Conservation (phyloP, 73 alveolate genomes). For the Tetrahymena thermophila region DNA sequence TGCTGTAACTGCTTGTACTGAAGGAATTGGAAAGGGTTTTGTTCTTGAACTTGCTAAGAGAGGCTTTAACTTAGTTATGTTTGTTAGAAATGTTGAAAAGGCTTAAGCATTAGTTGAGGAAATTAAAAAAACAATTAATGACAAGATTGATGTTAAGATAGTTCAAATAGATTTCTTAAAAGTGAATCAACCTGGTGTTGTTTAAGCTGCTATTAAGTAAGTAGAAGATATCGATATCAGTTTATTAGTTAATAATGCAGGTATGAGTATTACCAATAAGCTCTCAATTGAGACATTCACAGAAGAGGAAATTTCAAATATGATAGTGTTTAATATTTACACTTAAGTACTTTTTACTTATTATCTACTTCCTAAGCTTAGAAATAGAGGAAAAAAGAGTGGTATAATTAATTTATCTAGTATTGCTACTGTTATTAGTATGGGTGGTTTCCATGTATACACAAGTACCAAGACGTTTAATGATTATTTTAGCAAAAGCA, state of each 20-base stretch:
- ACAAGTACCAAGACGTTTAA: background rate
- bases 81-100: constrained; percentile 47
- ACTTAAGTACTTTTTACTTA: background rate
- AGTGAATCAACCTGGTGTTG: background rate
- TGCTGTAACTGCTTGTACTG: constrained; percentile 69
- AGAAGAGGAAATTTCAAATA: background rate
- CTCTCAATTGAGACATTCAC: background rate
- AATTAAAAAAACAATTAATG: constrained; percentile 4
- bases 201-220: constrained; percentile 13
- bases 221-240: constrained; percentile 55
- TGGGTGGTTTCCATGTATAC: constrained; percentile 3
- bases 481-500: background rate
- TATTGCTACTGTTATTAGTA: background rate
- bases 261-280: constrained; percentile 5
- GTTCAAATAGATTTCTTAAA: constrained; percentile 12
- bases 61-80: constrained; percentile 54
- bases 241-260: constrained; percentile 70
- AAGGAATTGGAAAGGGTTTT: constrained; percentile 74
- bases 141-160: background rate
- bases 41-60: constrained; percentile 57
- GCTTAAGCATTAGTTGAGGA: constrained; percentile 26
- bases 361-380: background rate
- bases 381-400: background rate
- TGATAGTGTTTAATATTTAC: background rate
- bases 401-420: constrained; percentile 11